phyloP scores from a whole-genome alignment of 106 monocot genomes.

The Alisma plantagoaquatica region DNA sequence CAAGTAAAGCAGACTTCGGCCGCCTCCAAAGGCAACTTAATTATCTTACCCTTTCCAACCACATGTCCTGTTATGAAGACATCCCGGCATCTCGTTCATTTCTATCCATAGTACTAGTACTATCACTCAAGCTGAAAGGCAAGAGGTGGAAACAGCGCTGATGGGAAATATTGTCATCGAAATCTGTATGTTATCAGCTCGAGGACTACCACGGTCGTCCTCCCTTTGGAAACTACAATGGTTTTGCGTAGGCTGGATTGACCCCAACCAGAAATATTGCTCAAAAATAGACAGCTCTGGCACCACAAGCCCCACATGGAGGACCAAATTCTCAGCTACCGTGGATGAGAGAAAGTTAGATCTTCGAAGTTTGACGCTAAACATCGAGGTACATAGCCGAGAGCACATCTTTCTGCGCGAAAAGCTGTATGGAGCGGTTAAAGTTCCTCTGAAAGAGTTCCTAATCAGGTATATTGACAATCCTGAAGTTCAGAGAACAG shows the following conservation, averaged over 20 bases:
- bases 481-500: too few relatives aligned
- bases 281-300: conserved; percentile 45
- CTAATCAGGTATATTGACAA: conserved; percentile 18
- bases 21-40: too few relatives aligned
- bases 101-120: too few relatives aligned
- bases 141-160: too few relatives aligned
- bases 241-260: conserved; percentile 64
- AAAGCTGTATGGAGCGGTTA: conserved; percentile 47
- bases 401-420: conserved; percentile 53
- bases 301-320: conserved; percentile 41
- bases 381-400: conserved; percentile 44
- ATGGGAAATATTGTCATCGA: conserved; percentile 46
- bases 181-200: conserved; percentile 61
- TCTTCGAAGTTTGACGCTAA: conserved; percentile 22
- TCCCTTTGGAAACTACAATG: conserved; percentile 52
- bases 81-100: too few relatives aligned
- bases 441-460: conserved; percentile 45
- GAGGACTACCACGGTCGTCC: conserved; percentile 37
- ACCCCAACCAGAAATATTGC: conserved; percentile 57
- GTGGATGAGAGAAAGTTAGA: conserved; percentile 15
- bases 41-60: too few relatives aligned
- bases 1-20: too few relatives aligned
- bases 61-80: too few relatives aligned
- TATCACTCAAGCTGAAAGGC: too few relatives aligned
- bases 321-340: conserved; percentile 36